These are phyloP conservation scores for Solioccasus polychromus DNA, from an alignment of 768 basidiomycete species.

Conservation along the genomic window DNA sequence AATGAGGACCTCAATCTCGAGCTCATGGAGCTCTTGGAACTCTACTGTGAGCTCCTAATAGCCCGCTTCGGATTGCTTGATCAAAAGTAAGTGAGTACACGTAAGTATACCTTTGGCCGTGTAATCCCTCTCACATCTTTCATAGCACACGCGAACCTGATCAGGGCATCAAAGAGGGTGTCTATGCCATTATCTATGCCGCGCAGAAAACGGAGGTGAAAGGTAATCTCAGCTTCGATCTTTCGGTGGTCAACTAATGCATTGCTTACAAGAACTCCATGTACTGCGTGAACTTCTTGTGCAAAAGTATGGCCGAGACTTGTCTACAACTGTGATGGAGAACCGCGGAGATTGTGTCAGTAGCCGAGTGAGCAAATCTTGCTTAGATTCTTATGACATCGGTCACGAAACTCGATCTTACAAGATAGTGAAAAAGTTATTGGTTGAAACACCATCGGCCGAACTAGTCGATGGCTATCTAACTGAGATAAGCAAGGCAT, in stretches of 20 bases:
- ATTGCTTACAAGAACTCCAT: constrained; percentile 65
- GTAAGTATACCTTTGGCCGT: constrained; percentile 3
- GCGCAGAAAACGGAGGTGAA: constrained; percentile 90
- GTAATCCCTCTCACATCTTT: constrained; percentile 8
- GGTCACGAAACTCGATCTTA: constrained; percentile 2
- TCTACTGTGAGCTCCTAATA: constrained; percentile 91
- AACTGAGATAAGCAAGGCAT: constrained; percentile 84
- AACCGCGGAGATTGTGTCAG: constrained; percentile 80
- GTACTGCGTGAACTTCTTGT: constrained; percentile 89
- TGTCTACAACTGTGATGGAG: constrained; percentile 81
- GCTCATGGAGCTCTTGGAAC: constrained; percentile 86
- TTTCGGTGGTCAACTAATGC: constrained; percentile 3
- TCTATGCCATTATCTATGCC: constrained; percentile 85
- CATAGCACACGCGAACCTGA: constrained; percentile 79
- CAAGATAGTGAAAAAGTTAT: constrained; percentile 76
- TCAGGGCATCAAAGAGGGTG: constrained; percentile 80
- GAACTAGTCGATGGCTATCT: constrained; percentile 87
- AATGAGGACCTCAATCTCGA: constrained; percentile 85
- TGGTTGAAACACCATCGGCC: constrained; percentile 62
- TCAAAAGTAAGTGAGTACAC: constrained; percentile 57
- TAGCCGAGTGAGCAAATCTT: constrained; percentile 58
- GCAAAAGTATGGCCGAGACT: constrained; percentile 95
- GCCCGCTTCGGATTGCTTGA: constrained; percentile 92
- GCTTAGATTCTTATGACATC: not conserved
- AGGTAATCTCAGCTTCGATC: constrained; percentile 40